phyloP scores from a whole-genome alignment of 768 basidiomycete species.

The Strobilomyces confusus region DNA sequence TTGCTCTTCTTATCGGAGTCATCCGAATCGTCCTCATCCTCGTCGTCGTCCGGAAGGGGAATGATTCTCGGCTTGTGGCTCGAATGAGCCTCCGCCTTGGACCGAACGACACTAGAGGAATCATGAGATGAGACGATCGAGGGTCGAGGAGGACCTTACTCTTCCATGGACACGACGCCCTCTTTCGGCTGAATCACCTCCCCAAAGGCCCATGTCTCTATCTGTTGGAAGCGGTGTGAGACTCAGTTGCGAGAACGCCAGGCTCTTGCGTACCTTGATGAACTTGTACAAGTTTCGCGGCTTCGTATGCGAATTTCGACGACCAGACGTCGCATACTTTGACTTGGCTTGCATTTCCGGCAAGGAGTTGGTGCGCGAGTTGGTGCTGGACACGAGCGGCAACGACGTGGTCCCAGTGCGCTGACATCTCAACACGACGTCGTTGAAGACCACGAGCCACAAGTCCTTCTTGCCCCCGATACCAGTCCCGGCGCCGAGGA shows the following conservation, averaged over 20 bases:
- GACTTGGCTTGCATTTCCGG: conserved; percentile 82
- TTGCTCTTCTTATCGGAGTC: conserved; percentile 88
- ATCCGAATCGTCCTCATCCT: conserved; percentile 63
- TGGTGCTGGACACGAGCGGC: conserved; percentile 65
- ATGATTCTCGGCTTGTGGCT: conserved; percentile 62
- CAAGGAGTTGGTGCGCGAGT: conserved; percentile 67
- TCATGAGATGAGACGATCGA: conserved; percentile 6
- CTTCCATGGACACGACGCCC: conserved; percentile 87
- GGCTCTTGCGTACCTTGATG: conserved; percentile 58
- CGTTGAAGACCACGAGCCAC: conserved; percentile 95
- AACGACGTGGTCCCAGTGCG: conserved; percentile 84
- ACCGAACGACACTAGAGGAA: conserved; percentile 58
- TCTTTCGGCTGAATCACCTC: conserved; percentile 71
- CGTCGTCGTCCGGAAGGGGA: conserved; percentile 64
- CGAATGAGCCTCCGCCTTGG: conserved; percentile 56
- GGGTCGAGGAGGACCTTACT: conserved; percentile 48
- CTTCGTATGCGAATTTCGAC: conserved; percentile 70
- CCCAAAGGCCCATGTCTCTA: conserved; percentile 84
- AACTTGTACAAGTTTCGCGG: conserved; percentile 94
- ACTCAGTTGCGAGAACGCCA: neutral
- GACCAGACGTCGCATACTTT: conserved; percentile 80
- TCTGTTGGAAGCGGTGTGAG: conserved; percentile 42
- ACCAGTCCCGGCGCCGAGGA: conserved; percentile 58
- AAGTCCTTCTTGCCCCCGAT: conserved; percentile 74
- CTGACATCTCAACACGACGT: conserved; percentile 90